Evolutionary conservation across 2,329 filamentous ascomycete genomes (phyloP), one percentile per base, ranked within the genome.

Genomic region (Rutstroemia sydowiana): DNA sequence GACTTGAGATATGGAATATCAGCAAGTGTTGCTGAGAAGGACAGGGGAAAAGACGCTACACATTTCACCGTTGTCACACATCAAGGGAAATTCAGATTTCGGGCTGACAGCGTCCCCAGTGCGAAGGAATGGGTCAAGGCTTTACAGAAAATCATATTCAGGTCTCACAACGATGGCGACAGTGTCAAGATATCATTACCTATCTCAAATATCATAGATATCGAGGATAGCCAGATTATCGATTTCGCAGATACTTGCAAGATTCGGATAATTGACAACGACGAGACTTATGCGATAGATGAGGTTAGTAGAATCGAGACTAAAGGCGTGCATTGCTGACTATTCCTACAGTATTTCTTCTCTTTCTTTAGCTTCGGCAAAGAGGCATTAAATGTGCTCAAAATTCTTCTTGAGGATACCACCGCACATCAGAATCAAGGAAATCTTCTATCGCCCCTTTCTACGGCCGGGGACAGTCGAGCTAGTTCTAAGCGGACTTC

Each of bases 51-150:
- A 63, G 89, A 95, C 9, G 78, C 79, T 23, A 75, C 84, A 16
- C 80, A 85, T 58, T 96, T 97, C 64, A 80, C 83, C 6, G 82
- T 97, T 40, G 84, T 84, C 7, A 96, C 90, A 0, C 81, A 91
- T 64, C 81, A 91, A 56, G 79, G 89, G 50, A 90, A 82, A 1
- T 95, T 93, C 69, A 79, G 89, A 62, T 95, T 97, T 73, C 83
- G 82, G 63, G 93, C 92, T 34, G 93, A 98, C 66, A 96, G 88
- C 65, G 76, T 81, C 1, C 78, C 84, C 3, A 95, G 88, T 65
- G 93, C 93, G 10, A 93, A 89, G 67, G 93, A 97, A 73, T 98
- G 93, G 93, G 91, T 96, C 42, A 93, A 93, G 69, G 83, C 87
- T 48, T 74, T 98, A 23, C 92, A 96, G 65, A 87, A 93, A 54